phyloP scores from a whole-genome alignment of 352 stramenopile genomes.

The Globisporangium heterothallicum region DNA sequence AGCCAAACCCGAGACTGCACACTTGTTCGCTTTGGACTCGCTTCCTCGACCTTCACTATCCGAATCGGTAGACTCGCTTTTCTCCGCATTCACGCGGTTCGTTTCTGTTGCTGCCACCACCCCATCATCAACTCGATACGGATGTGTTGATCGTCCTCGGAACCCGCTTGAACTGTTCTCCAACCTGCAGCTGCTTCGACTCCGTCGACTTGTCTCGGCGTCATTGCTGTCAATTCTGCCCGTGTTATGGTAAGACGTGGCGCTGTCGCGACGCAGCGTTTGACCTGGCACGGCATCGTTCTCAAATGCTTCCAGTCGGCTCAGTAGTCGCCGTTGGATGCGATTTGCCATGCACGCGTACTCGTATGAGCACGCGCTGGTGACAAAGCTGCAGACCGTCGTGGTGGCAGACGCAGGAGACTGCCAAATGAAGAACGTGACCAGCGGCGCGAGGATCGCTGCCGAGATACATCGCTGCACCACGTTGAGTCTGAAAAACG shows the following conservation, averaged over 20 bases:
- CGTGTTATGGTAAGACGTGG: slow-evolving; percentile 26
- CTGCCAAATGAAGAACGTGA: slow-evolving; percentile 75
- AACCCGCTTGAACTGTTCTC: background rate
- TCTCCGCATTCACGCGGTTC: background rate
- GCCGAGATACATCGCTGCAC: slow-evolving; percentile 66
- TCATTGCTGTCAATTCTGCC: slow-evolving; percentile 19
- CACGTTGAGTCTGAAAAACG: slow-evolving; percentile 34
- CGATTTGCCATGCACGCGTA: slow-evolving; percentile 67
- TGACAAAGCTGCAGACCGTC: slow-evolving; percentile 62
- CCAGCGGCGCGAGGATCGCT: slow-evolving; percentile 42
- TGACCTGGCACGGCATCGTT: background rate
- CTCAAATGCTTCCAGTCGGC: slow-evolving; percentile 25
- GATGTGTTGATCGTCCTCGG: slow-evolving; percentile 2
- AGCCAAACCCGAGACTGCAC: slow-evolving; percentile 23
- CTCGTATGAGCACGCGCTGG: slow-evolving; percentile 63
- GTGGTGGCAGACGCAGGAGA: slow-evolving; percentile 61
- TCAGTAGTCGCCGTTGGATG: slow-evolving; percentile 49
- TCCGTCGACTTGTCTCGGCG: background rate
- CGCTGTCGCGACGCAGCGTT: slow-evolving; percentile 11
- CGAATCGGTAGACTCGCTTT: background rate
- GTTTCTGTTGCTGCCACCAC: background rate
- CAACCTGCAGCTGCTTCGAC: slow-evolving; percentile 1
- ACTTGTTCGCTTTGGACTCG: slow-evolving; percentile 17
- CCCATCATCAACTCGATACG: background rate
- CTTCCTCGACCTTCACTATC: slow-evolving; percentile 24